A percentile compares a stretch with the other conserved stretches of the same genome.
Conservation (phyloP, 176 grass and related monocot species). For the Thalia dealbata region DNA sequence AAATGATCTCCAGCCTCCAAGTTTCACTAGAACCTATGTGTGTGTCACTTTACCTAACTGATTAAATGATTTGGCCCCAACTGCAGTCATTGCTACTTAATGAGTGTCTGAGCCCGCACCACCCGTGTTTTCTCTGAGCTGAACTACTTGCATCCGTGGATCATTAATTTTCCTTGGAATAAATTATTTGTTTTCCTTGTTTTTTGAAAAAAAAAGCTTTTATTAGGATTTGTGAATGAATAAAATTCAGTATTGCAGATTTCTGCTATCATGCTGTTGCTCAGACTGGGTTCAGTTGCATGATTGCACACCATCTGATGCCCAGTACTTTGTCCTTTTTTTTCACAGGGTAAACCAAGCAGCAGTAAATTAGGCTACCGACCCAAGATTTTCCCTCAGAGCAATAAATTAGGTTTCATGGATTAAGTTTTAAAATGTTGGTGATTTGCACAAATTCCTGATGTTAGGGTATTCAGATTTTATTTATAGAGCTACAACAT, state of each 20-base stretch:
- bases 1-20: background rate
- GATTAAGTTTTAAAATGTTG: too few species aligned
- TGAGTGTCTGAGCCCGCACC: background rate
- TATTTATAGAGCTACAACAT: too few species aligned
- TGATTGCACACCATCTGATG: background rate
- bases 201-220: too few species aligned
- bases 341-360: background rate
- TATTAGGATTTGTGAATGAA: background rate
- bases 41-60: background rate
- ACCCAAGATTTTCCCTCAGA: background rate
- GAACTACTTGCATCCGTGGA: background rate
- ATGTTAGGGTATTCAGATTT: too few species aligned
- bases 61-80: background rate
- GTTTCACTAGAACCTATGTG: too few species aligned
- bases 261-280: conserved; percentile 1
- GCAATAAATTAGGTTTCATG: too few species aligned
- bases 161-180: too few species aligned
- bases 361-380: background rate
- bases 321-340: background rate
- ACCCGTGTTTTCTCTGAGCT: background rate
- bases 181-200: too few species aligned
- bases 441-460: too few species aligned
- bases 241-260: background rate
- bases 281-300: background rate
- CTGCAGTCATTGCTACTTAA: background rate